Evolutionary conservation across 257 asterid species (phyloP), one percentile per base, ranked within the genome.

Genomic region (Nicotiana undulata): DNA sequence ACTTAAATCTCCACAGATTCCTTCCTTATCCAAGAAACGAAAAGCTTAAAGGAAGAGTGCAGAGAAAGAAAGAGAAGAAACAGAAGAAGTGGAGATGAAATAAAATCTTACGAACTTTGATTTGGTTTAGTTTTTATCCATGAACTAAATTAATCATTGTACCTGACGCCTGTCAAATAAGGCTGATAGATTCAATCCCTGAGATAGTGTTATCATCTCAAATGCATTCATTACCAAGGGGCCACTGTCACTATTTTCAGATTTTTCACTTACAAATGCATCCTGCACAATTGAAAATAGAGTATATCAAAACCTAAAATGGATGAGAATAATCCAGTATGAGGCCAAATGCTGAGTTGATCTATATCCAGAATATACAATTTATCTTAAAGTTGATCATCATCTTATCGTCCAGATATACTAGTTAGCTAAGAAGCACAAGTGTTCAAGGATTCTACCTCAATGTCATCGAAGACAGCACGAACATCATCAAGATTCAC

Each of bases 121-220:
- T 72, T 46, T 46, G 60, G 60, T 46, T 72, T 46, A 72, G 22
- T 72, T 72, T 74, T 15, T 24, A 22, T 15, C 78, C 40, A 15
- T 74, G 44, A 74, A 74, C 17, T 49, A 74, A 74, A 74, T 70
- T 70, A 70, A 44, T 55, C 24, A 32, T 55, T 65, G 68, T 88
- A 93, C 98, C 97, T 91, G 97, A 66, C 93, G 94, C 89, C 97
- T 87, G 81, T 96, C 99, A 89, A 96, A 96, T 89, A 96, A 88
- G 64, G 97, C 93, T 20, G 98, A 94, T 78, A 96, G 89, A 87
- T 96, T 92, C 85, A 96, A 85, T 80, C 99, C 99, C 85, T 96
- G 99, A 77, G 99, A 96, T 70, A 96, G 92, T 63, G 99, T 92
- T 70, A 96, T 96, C 98, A 96, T 92, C 90, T 93, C 98, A 88